phyloP scores from a whole-genome alignment of 2,329 filamentous ascomycete species.

The Xylaria sp. region DNA sequence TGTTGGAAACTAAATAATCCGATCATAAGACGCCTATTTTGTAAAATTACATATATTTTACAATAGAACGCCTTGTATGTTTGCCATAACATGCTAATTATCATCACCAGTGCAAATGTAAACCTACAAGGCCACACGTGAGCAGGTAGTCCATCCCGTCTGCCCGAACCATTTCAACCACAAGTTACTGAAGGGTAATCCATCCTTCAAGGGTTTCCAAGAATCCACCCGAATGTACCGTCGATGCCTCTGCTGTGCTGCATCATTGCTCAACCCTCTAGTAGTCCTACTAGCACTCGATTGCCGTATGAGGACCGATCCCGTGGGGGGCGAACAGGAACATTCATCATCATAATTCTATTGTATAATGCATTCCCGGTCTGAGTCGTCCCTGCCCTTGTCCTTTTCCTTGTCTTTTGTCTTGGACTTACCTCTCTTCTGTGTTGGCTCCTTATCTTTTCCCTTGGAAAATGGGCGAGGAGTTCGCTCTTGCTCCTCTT shows the following conservation, averaged over 20 bases:
- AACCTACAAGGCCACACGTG: background rate
- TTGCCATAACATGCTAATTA: background rate
- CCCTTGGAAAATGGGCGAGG: conserved; percentile 11
- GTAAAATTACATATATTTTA: conserved; percentile 8
- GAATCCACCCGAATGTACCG: no score
- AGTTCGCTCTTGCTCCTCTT: conserved; percentile 13
- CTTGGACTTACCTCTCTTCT: conserved; percentile 35
- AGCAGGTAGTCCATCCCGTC: background rate
- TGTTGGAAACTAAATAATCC: background rate
- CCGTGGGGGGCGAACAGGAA: background rate
- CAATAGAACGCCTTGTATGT: conserved; percentile 8
- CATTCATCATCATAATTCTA: conserved; percentile 16
- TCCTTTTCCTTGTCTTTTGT: conserved; percentile 26
- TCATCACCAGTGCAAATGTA: conserved; percentile 14
- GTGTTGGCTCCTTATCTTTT: conserved; percentile 29
- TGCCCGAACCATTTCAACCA: background rate
- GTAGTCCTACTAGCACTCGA: no score
- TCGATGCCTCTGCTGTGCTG: no score
- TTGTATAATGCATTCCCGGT: conserved; percentile 37
- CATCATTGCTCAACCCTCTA: no score
- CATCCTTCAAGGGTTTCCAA: no score
- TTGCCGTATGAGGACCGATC: no score
- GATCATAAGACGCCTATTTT: background rate
- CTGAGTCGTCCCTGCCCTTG: conserved; percentile 16
- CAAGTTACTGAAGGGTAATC: no score